These are phyloP conservation scores for Rutstroemia sp. DNA, from an alignment of 2,329 filamentous ascomycete genomes.

Conservation along the genomic window DNA sequence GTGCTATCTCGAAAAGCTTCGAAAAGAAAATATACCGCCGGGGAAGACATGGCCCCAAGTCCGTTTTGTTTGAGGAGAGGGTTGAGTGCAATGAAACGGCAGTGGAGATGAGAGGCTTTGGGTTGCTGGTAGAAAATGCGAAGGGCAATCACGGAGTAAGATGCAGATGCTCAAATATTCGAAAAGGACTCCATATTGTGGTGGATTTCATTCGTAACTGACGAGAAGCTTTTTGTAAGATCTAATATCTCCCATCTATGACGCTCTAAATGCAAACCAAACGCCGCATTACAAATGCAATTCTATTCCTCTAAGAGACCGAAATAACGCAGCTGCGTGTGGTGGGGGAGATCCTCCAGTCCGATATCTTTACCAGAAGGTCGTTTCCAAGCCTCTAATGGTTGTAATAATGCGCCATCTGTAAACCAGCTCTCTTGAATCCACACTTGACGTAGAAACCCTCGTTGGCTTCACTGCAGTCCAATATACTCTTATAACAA, in stretches of 20 bases:
- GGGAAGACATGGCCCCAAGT: not conserved
- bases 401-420: constrained; percentile 91
- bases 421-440: constrained; percentile 81
- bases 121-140: too few relatives aligned
- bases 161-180: too few relatives aligned
- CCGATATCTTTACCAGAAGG: not conserved
- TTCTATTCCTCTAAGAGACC: not conserved
- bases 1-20: not conserved
- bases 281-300: not conserved
- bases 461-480: constrained; percentile 93
- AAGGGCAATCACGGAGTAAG: too few relatives aligned
- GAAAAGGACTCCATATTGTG: too few relatives aligned
- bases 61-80: not conserved
- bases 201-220: too few relatives aligned
- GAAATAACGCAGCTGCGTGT: not conserved
- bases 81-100: not conserved
- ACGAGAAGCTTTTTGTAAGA: not conserved
- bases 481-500: constrained; percentile 95
- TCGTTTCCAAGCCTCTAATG: not conserved
- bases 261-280: not conserved
- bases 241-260: not conserved
- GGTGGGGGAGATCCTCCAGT: not conserved
- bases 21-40: not conserved
- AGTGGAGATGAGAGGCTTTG: too few relatives aligned
- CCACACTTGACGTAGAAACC: constrained; percentile 98